These are phyloP conservation scores for Fusarium irregulare DNA, from an alignment of 2,329 filamentous ascomycete species.

Conservation along the genomic window DNA sequence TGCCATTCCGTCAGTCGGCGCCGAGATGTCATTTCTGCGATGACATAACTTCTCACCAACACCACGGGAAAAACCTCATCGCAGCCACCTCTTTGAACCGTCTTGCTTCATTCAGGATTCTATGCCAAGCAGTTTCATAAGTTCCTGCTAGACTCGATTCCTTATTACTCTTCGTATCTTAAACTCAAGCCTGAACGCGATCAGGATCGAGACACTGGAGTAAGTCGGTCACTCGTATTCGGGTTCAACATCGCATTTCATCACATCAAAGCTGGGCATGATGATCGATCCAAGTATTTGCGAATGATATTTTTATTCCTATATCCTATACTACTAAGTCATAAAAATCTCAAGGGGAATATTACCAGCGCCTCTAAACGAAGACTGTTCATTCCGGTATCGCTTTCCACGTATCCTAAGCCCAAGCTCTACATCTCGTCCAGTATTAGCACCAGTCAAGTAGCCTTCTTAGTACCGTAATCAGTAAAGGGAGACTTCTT, in stretches of 20 bases:
- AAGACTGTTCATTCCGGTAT: constrained; percentile 2
- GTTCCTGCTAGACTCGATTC: neutral
- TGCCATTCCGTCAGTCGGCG: constrained; percentile 25
- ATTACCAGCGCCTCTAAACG: constrained; percentile 22
- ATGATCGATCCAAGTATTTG: neutral
- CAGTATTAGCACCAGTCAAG: neutral
- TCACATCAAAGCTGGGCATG: neutral
- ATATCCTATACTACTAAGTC: constrained; percentile 11
- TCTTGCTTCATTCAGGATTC: neutral
- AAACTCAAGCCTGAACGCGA: neutral
- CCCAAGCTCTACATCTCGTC: neutral
- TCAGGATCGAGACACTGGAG: constrained; percentile 2
- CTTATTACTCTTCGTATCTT: neutral
- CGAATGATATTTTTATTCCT: constrained; percentile 14
- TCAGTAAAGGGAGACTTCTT: neutral
- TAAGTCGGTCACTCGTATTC: neutral
- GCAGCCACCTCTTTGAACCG: neutral
- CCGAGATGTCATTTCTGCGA: neutral
- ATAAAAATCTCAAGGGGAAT: constrained; percentile 32
- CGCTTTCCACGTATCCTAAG: neutral
- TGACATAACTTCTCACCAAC: neutral
- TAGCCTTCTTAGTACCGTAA: neutral
- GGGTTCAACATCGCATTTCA: neutral
- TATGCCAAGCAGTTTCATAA: neutral
- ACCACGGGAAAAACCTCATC: neutral